Base-by-base conservation (phyloP, 2,329 filamentous ascomycete genomes). In the Beauveria australis region DNA sequence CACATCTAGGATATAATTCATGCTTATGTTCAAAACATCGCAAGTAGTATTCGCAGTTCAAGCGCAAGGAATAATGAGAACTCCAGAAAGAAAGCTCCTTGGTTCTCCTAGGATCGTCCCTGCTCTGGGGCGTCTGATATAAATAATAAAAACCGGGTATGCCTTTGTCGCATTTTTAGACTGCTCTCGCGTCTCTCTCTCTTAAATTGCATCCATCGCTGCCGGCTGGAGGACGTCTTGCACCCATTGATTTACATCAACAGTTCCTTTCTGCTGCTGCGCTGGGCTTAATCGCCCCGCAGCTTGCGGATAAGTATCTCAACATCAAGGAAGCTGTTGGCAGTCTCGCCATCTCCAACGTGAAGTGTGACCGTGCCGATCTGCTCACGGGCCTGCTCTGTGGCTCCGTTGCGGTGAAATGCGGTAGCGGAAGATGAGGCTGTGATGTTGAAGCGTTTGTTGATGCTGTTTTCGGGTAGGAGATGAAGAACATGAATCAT, bases 341-440 rank as follows among this genome's bases (percentile, higher is more conserved):
- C 19, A 40, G 49, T 60, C 41, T 60, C 58, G 26, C 58, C 58
- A 53, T 60, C 48, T 53, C 58, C 58, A 48, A 40, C 49, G n/a
- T 60, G 24, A 22, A 54, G n/a, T 41, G 58, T 54, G 18, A 60
- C 41, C 1, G 28, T 60, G 49, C 58, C 58, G 10, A 60, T 60
- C 22, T 54, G 40, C 30, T 60, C 49, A 40, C 58, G 58, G 10
- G 41, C 16, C n/a, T 60, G 26, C 22, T 60, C 49, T 54, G 18
- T 48, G 16, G 40, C 49, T 47, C 49, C 58, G 16, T 33, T 16
- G 28, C 22, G 10, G 28, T 14, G 49, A 48, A 54, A 60, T 28
- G 41, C 3, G 30, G 26, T 28, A 16, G 58, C 3, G 19, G 58
- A 54, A 41, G 58, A 28, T 12, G 46, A 33, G 40, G 9, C 47